Conservation (phyloP, 2,329 filamentous ascomycete genomes). For the Zopfia rhizophila region DNA sequence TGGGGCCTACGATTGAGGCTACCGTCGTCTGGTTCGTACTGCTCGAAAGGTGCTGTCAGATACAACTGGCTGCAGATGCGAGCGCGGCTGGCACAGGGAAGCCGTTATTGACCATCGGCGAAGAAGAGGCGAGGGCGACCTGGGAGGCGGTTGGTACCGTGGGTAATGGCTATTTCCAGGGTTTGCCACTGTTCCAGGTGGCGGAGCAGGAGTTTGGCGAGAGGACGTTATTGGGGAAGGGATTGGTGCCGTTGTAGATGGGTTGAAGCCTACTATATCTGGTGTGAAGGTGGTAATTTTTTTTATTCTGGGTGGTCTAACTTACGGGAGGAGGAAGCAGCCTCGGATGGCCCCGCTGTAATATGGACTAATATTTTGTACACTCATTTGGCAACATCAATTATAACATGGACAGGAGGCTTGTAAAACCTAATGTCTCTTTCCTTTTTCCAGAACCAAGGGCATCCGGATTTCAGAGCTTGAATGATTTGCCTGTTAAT, state of each 20-base stretch:
- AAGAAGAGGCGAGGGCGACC: slow-evolving; percentile 20
- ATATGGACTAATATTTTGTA: no score
- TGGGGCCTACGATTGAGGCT: slow-evolving; percentile 56
- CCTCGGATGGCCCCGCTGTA: no score
- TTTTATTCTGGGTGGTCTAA: no score
- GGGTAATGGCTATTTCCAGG: slow-evolving; percentile 21
- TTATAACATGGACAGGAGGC: no score
- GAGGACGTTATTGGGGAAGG: slow-evolving; percentile 21
- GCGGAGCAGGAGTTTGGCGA: slow-evolving; percentile 24
- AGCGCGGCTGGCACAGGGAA: slow-evolving; percentile 12
- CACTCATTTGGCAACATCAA: no score
- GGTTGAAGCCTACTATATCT: no score
- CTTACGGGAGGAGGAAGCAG: no score
- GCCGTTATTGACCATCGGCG: slow-evolving; percentile 18
- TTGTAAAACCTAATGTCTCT: no score
- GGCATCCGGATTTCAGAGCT: no score
- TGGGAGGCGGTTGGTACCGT: slow-evolving; percentile 20
- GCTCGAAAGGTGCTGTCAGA: slow-evolving; percentile 59
- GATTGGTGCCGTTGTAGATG: slow-evolving; percentile 8
- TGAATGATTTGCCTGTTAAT: no score
- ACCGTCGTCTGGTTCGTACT: slow-evolving; percentile 59
- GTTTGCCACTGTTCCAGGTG: slow-evolving; percentile 22
- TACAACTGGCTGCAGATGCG: slow-evolving; percentile 58
- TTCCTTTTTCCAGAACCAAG: no score
- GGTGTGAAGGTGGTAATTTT: no score